Conservation (phyloP, 768 basidiomycete species). For the Auricularia cornea region DNA sequence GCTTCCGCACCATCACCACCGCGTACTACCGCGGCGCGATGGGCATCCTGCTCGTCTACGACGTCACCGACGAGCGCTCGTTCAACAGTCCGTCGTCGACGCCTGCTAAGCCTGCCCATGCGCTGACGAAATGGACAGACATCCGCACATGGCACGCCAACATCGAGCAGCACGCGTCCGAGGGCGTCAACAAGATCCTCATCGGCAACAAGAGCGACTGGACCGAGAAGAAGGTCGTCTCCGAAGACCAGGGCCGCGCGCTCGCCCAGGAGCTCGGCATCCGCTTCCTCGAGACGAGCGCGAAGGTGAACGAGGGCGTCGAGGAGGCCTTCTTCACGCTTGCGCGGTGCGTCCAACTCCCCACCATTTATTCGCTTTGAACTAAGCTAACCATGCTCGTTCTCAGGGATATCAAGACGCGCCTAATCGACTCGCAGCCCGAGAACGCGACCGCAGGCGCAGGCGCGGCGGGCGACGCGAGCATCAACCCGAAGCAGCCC, state of each 20-base stretch:
- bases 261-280: conserved; percentile 92
- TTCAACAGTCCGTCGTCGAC: conserved; percentile 76
- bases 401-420: conserved; percentile 83
- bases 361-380: background rate
- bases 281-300: conserved; percentile 95
- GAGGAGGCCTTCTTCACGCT: conserved; percentile 98
- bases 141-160: conserved; percentile 98
- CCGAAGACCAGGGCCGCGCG: conserved; percentile 84
- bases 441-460: conserved; percentile 30
- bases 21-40: conserved; percentile 99
- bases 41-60: conserved; percentile 98
- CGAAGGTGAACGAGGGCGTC: conserved; percentile 94
- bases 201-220: conserved; percentile 99
- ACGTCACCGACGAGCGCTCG: conserved; percentile 89
- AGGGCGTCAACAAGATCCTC: conserved; percentile 98
- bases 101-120: background rate
- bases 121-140: conserved; percentile 40
- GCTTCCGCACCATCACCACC: conserved; percentile 96
- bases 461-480: background rate
- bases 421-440: conserved; percentile 89
- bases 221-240: conserved; percentile 90
- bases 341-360: conserved; percentile 29
- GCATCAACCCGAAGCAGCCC: conserved; percentile 1
- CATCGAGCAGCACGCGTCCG: conserved; percentile 97
- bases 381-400: conserved; percentile 26